These are phyloP conservation scores for Dicorynia guianensis DNA, from an alignment of 306 rosid genomes.

Conservation along the genomic window DNA sequence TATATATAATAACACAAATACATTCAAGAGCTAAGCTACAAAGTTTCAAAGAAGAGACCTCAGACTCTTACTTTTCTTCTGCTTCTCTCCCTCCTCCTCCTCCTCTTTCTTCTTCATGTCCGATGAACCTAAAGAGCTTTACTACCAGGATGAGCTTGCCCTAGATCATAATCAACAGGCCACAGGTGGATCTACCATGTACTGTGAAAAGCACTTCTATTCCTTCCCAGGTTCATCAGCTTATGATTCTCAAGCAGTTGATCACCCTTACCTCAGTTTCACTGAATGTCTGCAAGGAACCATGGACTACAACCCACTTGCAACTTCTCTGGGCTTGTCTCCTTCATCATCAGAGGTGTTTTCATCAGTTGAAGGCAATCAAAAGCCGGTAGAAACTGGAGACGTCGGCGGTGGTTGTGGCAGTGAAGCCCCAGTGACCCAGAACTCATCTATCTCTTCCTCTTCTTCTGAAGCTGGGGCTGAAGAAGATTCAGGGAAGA, in stretches of 20 bases:
- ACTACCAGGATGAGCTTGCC: conserved; percentile 52
- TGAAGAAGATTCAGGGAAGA: conserved; percentile 74
- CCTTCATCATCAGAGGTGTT: conserved; percentile 69
- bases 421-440: conserved; percentile 53
- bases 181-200: conserved; percentile 41
- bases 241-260: conserved; percentile 50
- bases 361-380: conserved; percentile 55
- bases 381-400: conserved; percentile 38
- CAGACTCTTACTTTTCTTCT: background rate
- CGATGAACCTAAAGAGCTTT: conserved; percentile 57
- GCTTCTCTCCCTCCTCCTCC: background rate
- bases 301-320: conserved; percentile 67
- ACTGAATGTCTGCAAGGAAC: conserved; percentile 65
- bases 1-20: conserved; percentile 47
- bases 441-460: conserved; percentile 69
- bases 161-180: conserved; percentile 49
- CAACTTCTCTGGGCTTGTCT: conserved; percentile 66
- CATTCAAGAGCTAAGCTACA: conserved; percentile 44
- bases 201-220: conserved; percentile 45
- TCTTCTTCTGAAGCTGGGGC: conserved; percentile 79
- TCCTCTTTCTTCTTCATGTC: conserved; percentile 63
- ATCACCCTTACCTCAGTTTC: conserved; percentile 60
- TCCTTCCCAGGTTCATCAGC: conserved; percentile 42
- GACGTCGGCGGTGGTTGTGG: conserved; percentile 32
- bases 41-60: conserved; percentile 36